Evolutionary conservation across 768 basidiomycete genomes (phyloP), one percentile per base, ranked within the genome.

Genomic region (Termitomyces sp.): DNA sequence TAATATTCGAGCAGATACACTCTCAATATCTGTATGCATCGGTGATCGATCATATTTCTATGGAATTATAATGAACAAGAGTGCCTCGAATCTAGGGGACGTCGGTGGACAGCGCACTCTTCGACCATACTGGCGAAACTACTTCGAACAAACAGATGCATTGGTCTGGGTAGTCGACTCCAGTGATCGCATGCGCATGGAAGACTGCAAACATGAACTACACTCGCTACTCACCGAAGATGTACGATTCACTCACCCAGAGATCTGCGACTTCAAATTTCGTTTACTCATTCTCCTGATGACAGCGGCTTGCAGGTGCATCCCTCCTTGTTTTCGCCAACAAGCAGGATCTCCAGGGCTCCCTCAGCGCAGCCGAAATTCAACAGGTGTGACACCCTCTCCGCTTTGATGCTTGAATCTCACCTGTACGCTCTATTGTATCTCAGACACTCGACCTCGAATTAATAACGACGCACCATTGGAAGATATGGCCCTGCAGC

Each of bases 111-210:
- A 99, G 70, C 85, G 88, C 54, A 95, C 93, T 0, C 84, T 99
- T 49, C 83, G 97, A 29, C 96, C 97, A 7, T 98, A 98, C 70
- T 99, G 97, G 97, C 78, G 93, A 23, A 99, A 98, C 70, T 98
- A 98, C 73, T 98, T 98, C 62, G 97, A 99, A 71, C 92, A 94
- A 71, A 98, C 97, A 10, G 97, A 98, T 71, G 96, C 91, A 7
- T 78, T 99, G 41, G 94, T 98, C 32, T 99, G 97, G 97, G 96
- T 99, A 16, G 95, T 99, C 39, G 97, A 99, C 74, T 96, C 94
- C 0, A 83, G 89, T 35, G 96, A 98, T 73, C 81, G 90, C 39
- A 78, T 93, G 75, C 82, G 97, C 58, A 91, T 97, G 81, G 72
- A 76, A 46, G 95, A 98, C 68, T 98, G 96, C 73, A 88, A 81